Percentiles rank a stretch among this genome's conserved stretches.
Conservation (phyloP, 164 flowering plant genomes). For the Nymphaea colorata region DNA sequence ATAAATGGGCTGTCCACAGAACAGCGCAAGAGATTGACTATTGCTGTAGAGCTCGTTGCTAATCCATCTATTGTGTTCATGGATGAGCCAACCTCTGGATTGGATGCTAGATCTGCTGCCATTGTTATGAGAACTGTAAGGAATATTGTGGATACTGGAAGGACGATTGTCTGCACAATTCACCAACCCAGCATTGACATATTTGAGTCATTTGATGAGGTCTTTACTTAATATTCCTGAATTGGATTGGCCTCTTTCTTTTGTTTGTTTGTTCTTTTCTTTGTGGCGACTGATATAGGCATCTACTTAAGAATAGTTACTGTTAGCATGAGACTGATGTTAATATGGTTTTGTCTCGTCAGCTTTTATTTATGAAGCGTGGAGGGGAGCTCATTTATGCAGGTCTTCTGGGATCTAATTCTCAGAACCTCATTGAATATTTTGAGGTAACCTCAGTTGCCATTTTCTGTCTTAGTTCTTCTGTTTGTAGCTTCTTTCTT, state of each 20-base stretch:
- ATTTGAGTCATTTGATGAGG: slow-evolving; percentile 99
- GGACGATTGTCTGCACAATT: slow-evolving; percentile 97
- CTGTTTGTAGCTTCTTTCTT: background rate
- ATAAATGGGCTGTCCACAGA: slow-evolving; percentile 95
- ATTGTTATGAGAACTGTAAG: slow-evolving; percentile 99
- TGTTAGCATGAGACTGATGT: background rate
- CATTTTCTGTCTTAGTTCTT: background rate
- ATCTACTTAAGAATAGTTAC: background rate
- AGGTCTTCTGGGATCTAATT: slow-evolving; percentile 75
- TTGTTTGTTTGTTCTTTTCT: too few species aligned
- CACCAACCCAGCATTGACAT: slow-evolving; percentile 99
- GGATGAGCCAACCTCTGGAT: slow-evolving; percentile 99
- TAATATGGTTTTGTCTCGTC: slow-evolving; percentile 3
- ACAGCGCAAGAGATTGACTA: slow-evolving; percentile 94
- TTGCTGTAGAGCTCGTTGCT: slow-evolving; percentile 95
- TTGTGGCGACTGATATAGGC: background rate
- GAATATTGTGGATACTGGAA: slow-evolving; percentile 92
- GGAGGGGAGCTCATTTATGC: slow-evolving; percentile 96
- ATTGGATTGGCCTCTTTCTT: background rate
- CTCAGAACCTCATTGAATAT: slow-evolving; percentile 56
- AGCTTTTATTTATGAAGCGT: slow-evolving; percentile 92
- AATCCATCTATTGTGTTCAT: slow-evolving; percentile 97
- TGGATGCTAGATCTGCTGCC: slow-evolving; percentile 98
- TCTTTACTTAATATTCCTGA: slow-evolving; percentile 12
- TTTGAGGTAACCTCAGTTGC: slow-evolving; percentile 49